Conservation (phyloP, 345 rosid genomes). For the Arabis hirsuta region DNA sequence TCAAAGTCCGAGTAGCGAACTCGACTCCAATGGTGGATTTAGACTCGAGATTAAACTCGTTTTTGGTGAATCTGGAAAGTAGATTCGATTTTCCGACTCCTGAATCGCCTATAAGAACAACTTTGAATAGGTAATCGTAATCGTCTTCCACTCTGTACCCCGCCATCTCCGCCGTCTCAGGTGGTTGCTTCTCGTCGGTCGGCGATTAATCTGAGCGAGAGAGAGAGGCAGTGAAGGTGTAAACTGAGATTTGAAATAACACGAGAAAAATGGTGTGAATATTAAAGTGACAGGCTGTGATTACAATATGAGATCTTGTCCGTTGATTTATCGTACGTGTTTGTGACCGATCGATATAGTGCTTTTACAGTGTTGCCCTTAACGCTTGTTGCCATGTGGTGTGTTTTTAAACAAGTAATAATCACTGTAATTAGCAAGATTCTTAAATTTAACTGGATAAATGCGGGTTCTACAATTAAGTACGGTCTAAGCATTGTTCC, state of each 20-base stretch:
- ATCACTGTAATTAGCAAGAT: not conserved
- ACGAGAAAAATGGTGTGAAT: slow-evolving; percentile 13
- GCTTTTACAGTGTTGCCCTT: not conserved
- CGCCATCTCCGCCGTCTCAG: slow-evolving; percentile 49
- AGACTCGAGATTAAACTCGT: slow-evolving; percentile 74
- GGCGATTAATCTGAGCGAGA: slow-evolving; percentile 29
- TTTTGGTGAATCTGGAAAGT: slow-evolving; percentile 65
- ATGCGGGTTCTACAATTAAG: not conserved
- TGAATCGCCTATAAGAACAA: slow-evolving; percentile 71
- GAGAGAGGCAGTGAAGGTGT: slow-evolving; percentile 33
- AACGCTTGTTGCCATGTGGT: slow-evolving; percentile 11
- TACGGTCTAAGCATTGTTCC: too few relatives aligned
- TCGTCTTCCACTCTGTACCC: slow-evolving; percentile 57
- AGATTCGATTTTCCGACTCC: slow-evolving; percentile 77
- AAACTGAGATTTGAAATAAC: slow-evolving; percentile 46
- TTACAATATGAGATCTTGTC: slow-evolving; percentile 15
- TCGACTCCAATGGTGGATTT: slow-evolving; percentile 83
- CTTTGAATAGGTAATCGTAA: slow-evolving; percentile 70
- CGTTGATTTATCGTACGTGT: slow-evolving; percentile 24
- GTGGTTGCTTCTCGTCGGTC: slow-evolving; percentile 20
- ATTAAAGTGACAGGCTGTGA: slow-evolving; percentile 30
- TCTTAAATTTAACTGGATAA: not conserved
- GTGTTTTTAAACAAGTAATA: not conserved
- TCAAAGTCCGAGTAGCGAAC: slow-evolving; percentile 66
- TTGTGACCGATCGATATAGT: not conserved